Conservation (phyloP, 2,329 filamentous ascomycete species). For the Fusarium sp. region DNA sequence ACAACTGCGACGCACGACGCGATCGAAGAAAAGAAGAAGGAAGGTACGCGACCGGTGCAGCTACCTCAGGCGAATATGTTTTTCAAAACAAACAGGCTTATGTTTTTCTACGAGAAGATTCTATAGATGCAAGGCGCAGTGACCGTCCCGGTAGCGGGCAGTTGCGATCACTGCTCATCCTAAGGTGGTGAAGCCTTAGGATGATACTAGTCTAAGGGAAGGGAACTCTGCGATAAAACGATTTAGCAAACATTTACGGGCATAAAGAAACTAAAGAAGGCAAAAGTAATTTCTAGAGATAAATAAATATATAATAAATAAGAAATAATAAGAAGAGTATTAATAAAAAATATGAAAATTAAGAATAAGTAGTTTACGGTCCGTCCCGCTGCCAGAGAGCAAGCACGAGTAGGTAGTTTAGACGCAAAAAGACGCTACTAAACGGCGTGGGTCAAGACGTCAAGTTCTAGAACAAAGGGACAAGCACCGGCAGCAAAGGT, state of each 20-base stretch:
- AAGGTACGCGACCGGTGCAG: neutral
- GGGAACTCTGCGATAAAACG: neutral
- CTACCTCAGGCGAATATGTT: slow-evolving; percentile 7
- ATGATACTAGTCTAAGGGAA: neutral
- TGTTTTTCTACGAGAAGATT: neutral
- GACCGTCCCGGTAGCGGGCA: slow-evolving; percentile 5
- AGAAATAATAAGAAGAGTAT: neutral
- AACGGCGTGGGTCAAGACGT: neutral
- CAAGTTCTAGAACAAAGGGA: neutral
- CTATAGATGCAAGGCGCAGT: neutral
- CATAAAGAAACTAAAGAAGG: neutral
- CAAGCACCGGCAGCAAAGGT: neutral
- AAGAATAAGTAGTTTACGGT: neutral
- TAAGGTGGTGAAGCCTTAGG: neutral
- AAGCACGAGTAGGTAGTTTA: neutral
- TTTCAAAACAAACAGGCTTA: neutral
- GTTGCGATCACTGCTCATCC: slow-evolving; percentile 19
- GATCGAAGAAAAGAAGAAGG: neutral
- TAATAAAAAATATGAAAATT: neutral
- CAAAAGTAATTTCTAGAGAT: neutral
- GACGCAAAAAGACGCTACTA: neutral
- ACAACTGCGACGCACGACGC: neutral
- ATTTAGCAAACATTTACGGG: neutral
- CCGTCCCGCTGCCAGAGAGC: neutral
- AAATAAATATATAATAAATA: neutral